Conservation (phyloP, 768 basidiomycete species). For the Fomitopsis serialis region DNA sequence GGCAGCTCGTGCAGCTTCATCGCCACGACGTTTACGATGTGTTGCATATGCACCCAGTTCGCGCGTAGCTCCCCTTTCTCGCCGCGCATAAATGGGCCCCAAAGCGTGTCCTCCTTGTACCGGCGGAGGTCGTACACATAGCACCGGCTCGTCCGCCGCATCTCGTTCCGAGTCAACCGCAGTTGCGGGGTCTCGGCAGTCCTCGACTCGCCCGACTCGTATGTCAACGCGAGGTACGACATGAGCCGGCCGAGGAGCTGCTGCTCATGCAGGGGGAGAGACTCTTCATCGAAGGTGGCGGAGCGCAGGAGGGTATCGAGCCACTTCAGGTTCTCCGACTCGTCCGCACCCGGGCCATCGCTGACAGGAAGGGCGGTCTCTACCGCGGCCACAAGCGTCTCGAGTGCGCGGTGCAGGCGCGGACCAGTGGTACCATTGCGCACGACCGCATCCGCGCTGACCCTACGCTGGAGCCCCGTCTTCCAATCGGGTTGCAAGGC, state of each 20-base stretch:
- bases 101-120: constrained; percentile 43
- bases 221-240: constrained; percentile 42
- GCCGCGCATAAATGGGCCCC: constrained; percentile 52
- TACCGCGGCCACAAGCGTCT: constrained; percentile 31
- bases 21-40: constrained; percentile 33
- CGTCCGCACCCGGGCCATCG: constrained; percentile 1
- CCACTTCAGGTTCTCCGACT: constrained; percentile 42
- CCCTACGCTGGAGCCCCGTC: constrained; percentile 12
- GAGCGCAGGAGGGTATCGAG: constrained; percentile 31
- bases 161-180: constrained; percentile 21
- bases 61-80: constrained; percentile 23
- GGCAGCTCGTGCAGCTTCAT: constrained; percentile 22
- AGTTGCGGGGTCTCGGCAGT: constrained; percentile 17
- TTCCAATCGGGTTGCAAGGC: constrained; percentile 26
- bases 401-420: constrained; percentile 25
- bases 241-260: constrained; percentile 41
- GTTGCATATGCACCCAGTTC: constrained; percentile 63
- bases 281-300: constrained; percentile 5
- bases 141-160: constrained; percentile 45
- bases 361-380: constrained; percentile 10
- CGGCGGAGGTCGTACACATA: constrained; percentile 63
- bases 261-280: not conserved
- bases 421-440: not conserved
- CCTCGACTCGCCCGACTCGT: constrained; percentile 26
- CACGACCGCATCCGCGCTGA: constrained; percentile 7